Base-by-base conservation (phyloP, 257 asterid genomes). In the Plantago major region DNA sequence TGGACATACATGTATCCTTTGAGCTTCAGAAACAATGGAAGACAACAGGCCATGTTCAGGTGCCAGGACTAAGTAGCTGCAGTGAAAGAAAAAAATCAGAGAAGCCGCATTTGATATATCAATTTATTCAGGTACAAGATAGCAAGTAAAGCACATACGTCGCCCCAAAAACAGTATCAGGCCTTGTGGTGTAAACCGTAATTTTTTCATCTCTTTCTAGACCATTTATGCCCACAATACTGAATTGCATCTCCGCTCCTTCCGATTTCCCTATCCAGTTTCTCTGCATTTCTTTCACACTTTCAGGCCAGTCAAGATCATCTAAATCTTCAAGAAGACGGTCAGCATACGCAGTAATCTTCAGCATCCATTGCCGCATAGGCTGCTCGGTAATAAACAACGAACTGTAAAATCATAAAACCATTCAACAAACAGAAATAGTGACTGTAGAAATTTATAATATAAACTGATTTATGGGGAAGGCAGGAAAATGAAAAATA, bases 351-450 rank as follows among this genome's bases (percentile, higher is more conserved):
- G 94, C 99, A 79, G 99, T 93, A 71, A 89, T 89, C 91, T 66
- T 87, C 83, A 93, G 83, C 96, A 93, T 93, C 99, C 99, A 93
- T 67, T 93, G 99, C 83, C 96, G 94, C 99, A 93, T 93, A 73
- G 99, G 99, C 99, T 93, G 96, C 95, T 93, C 84, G 88, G 94
- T 78, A 87, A 89, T 82, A 89, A 87, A 93, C 87, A 93, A 88
- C 74, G 76, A 84, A 87, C 92, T 84, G 97, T 83, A 93, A 84
- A 93, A 87, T 86, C 88, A 83, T 84, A 81, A 82, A 80, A 81
- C 88, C 88, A 84, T 84, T 80, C 87, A 70, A 81, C 50, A 67
- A 62, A 75, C 73, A 74, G 70, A 79, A 78, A 80, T 63, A 81
- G 70, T 73, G 69, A 66, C 79, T 65, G 69, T 30, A 68, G 70